Evolutionary conservation across 2,329 filamentous ascomycete species (phyloP), one percentile per base, ranked within the genome.

Genomic region (Knufia petricola): DNA sequence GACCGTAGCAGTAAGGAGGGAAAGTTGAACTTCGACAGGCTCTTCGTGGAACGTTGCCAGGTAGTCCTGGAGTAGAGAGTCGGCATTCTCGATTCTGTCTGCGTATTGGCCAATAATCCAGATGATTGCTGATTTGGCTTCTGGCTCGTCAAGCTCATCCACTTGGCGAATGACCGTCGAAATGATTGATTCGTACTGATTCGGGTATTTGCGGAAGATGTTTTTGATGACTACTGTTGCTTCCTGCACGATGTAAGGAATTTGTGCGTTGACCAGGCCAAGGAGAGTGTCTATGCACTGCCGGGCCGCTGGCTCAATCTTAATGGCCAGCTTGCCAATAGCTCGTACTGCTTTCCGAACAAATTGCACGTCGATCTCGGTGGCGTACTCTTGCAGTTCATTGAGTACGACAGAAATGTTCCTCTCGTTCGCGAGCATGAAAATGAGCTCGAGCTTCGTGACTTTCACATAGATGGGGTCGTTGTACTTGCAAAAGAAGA

Each of bases 401-500:
- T 89, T 94, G 56, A 98, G 69, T 1, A 98, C 92, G 63, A 96
- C 87, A 42, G 87, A 84, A 59, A 98, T 98, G 64, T 98, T 98
- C 60, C 83, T 85, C 67, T 95, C 88, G 28, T 81, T 95, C 6
- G 92, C 92, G 52, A 98, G 77, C 92, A 96, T 98, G 68, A 98
- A 98, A 57, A 98, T 96, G 59, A 98, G 78, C 68, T 98, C 92
- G 43, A 98, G 76, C 69, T 98, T 98, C 13, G 92, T 98, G 45
- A 98, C 92, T 68, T 98, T 98, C 69, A 98, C 92, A 65, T 96
- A 98, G 55, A 98, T 98, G 0, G 92, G 92, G 63, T 98, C 92
- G 65, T 98, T 98, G 69, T 98, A 98, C 74, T 98, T 98, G 80
- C 92, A 98, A 69, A 98, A 98, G 70, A 98, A 98, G 26, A 98